Conservation (phyloP, 192 early-diverging fungal species). For the Mortierella antarctica region DNA sequence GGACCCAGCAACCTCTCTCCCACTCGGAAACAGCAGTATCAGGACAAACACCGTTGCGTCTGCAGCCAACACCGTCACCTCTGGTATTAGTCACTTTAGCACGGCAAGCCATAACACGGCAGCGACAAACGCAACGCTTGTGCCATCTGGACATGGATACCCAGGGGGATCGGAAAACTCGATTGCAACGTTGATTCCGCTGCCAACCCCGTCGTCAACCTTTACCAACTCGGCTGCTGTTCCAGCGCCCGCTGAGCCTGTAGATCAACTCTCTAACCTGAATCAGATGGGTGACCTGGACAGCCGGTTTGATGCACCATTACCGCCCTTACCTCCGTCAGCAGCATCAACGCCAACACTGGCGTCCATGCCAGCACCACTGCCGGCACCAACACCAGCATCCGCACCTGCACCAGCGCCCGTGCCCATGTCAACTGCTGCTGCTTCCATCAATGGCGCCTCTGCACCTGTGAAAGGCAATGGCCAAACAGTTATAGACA, state of each 20-base stretch:
- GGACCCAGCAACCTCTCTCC: constrained; percentile 7
- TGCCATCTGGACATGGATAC: constrained; percentile 4
- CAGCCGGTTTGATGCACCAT: constrained; percentile 24
- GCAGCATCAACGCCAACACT: neutral
- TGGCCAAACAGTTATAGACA: no score
- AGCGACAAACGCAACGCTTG: constrained; percentile 12
- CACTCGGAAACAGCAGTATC: constrained; percentile 1
- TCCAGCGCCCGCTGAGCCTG: constrained; percentile 13
- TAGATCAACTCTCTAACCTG: constrained; percentile 18
- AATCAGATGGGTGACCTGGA: neutral
- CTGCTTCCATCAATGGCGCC: neutral
- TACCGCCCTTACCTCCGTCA: constrained; percentile 28
- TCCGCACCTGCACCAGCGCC: neutral
- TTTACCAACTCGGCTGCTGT: constrained; percentile 11
- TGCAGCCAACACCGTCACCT: constrained; percentile 27
- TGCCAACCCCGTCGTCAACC: constrained; percentile 24
- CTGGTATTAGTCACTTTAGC: constrained; percentile 25
- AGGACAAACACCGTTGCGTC: constrained; percentile 36
- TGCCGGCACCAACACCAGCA: neutral
- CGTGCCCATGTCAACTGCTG: neutral
- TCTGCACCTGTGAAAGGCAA: neutral
- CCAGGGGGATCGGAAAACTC: constrained; percentile 19
- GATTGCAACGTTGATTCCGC: constrained; percentile 27
- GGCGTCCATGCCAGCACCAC: neutral
- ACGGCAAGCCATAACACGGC: constrained; percentile 1